phyloP scores from a whole-genome alignment of 2,329 filamentous ascomycete genomes.

The Hypoxylon sp. region DNA sequence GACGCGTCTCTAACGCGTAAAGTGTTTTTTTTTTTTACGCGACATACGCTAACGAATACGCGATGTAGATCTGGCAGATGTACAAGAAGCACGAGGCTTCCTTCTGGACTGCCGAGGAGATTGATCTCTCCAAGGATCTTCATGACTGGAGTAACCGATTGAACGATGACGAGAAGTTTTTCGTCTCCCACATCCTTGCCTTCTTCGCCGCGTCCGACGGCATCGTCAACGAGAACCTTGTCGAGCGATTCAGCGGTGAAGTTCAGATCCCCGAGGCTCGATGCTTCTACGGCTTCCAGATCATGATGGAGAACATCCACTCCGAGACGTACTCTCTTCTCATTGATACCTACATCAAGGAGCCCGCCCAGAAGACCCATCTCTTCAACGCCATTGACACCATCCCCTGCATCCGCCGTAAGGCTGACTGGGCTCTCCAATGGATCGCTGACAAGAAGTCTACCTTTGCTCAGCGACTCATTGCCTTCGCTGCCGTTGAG shows the following conservation, averaged over 20 bases:
- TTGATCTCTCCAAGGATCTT: slow-evolving; percentile 97
- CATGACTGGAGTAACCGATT: slow-evolving; percentile 99
- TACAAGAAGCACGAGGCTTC: slow-evolving; percentile 99
- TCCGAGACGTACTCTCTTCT: slow-evolving; percentile 99
- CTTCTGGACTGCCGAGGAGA: slow-evolving; percentile 99
- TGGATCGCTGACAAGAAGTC: slow-evolving; percentile 96
- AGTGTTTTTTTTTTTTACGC: slow-evolving; percentile 57
- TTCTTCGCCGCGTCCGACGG: slow-evolving; percentile 99
- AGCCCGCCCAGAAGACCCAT: slow-evolving; percentile 90
- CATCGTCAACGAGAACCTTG: slow-evolving; percentile 99
- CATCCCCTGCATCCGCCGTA: slow-evolving; percentile 97
- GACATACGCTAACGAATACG: slow-evolving; percentile 50
- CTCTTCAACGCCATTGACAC: slow-evolving; percentile 99
- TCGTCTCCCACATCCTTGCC: slow-evolving; percentile 96
- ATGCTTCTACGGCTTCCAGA: slow-evolving; percentile 99
- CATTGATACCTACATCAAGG: slow-evolving; percentile 99
- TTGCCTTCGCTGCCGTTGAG: slow-evolving; percentile 97
- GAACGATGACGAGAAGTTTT: slow-evolving; percentile 97
- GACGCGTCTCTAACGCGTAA: slow-evolving; percentile 71
- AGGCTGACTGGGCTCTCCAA: slow-evolving; percentile 95
- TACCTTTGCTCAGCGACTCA: slow-evolving; percentile 92
- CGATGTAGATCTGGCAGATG: slow-evolving; percentile 95
- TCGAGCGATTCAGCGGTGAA: slow-evolving; percentile 96
- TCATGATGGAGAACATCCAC: slow-evolving; percentile 99
- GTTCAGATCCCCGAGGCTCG: slow-evolving; percentile 97